Evolutionary conservation across 129 eudicot genomes (phyloP).

Genomic region (Erigeron canadensis): DNA sequence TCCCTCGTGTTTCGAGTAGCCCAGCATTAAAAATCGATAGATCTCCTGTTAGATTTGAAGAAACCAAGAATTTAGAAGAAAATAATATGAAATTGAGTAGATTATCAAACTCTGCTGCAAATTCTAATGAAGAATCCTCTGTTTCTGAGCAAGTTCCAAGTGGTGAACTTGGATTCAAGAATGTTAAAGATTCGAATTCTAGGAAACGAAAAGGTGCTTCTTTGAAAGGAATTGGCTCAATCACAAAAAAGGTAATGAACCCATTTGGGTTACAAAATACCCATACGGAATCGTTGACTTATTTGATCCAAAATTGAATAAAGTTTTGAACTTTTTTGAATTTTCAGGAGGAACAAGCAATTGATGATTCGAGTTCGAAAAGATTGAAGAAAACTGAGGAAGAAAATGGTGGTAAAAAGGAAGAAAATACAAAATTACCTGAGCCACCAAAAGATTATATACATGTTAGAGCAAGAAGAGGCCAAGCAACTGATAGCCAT

Average conservation of each 20-base stretch:
- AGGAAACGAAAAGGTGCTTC: conserved; percentile 63
- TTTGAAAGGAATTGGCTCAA: conserved; percentile 44
- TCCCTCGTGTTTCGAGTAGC: conserved; percentile 64
- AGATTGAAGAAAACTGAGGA: conserved; percentile 41
- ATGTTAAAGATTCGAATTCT: conserved; percentile 38
- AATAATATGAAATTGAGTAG: conserved; percentile 31
- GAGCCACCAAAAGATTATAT: conserved; percentile 42
- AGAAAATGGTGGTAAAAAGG: conserved; percentile 37
- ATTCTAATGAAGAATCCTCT: conserved; percentile 38
- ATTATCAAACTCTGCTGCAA: conserved; percentile 34
- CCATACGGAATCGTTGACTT: not conserved
- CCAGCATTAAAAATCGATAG: conserved; percentile 51
- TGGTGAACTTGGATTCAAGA: conserved; percentile 28
- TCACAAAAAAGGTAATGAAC: conserved; percentile 34
- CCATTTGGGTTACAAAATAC: conserved; percentile 3
- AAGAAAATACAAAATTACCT: conserved; percentile 34
- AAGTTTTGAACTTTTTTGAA: not conserved
- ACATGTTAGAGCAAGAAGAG: conserved; percentile 93
- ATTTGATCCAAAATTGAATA: not conserved
- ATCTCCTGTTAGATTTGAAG: conserved; percentile 38
- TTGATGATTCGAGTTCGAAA: conserved; percentile 41
- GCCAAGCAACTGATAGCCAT: conserved; percentile 97
- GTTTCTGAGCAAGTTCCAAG: conserved; percentile 40
- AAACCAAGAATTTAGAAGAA: conserved; percentile 39
- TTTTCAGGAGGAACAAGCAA: conserved; percentile 51